Conservation (phyloP, 495 filamentous ascomycete species). For the Rhypophila decipiens region DNA sequence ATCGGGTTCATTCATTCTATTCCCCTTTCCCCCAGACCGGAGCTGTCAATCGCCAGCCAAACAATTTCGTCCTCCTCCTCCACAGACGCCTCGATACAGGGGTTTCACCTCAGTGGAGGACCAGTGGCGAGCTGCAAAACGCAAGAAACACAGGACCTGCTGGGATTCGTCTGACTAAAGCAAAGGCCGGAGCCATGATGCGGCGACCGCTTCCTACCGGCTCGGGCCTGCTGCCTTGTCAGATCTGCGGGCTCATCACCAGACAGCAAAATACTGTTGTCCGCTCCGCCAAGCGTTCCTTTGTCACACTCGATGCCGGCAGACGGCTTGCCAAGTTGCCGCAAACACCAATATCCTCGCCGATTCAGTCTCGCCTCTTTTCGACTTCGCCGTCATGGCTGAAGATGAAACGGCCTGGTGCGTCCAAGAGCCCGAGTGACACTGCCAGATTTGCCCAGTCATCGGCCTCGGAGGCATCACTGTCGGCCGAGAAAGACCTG, state of each 20-base stretch:
- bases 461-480: not conserved
- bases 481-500: not conserved
- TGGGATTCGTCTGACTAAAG: not conserved
- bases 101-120: not conserved
- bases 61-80: no score
- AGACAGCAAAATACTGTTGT: slow-evolving; percentile 10
- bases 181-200: slow-evolving; percentile 9
- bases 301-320: slow-evolving; percentile 14
- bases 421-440: not conserved
- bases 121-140: not conserved
- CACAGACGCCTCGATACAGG: not conserved
- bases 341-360: slow-evolving; percentile 10
- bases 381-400: slow-evolving; percentile 14
- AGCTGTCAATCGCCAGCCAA: not conserved
- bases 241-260: slow-evolving; percentile 19
- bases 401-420: slow-evolving; percentile 15
- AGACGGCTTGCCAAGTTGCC: slow-evolving; percentile 12
- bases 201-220: slow-evolving; percentile 14
- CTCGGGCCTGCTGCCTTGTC: slow-evolving; percentile 18
- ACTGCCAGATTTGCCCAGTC: slow-evolving; percentile 12
- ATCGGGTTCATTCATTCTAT: not conserved
- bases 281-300: slow-evolving; percentile 15
- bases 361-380: slow-evolving; percentile 16
- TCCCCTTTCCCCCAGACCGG: not conserved
- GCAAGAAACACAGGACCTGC: not conserved